These are phyloP conservation scores for Pichia membranifaciens DNA, from an alignment of 805 yeast species.

Conservation along the genomic window DNA sequence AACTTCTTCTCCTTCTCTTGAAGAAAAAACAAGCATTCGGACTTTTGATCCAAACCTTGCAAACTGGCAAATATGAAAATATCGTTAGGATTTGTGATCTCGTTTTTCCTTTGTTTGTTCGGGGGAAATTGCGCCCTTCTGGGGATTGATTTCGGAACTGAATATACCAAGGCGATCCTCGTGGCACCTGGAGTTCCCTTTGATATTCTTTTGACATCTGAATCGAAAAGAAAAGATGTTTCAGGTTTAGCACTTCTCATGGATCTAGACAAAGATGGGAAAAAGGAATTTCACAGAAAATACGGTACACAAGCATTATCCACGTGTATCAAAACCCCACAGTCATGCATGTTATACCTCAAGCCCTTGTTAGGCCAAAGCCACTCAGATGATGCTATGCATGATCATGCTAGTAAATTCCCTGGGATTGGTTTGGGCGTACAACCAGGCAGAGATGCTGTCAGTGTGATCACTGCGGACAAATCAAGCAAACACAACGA, in stretches of 20 bases:
- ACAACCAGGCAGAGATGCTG: conserved; percentile 39
- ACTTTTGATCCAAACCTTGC: no score
- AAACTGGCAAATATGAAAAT: conserved; percentile 5
- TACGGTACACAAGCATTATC: conserved; percentile 75
- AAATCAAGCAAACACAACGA: conserved; percentile 29
- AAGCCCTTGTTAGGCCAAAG: conserved; percentile 69
- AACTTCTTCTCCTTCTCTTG: no score
- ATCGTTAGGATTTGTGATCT: background rate
- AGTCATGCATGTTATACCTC: conserved; percentile 55
- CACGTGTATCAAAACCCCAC: conserved; percentile 68
- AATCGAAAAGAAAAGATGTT: conserved; percentile 84
- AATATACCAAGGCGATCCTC: conserved; percentile 77
- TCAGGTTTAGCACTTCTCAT: conserved; percentile 60
- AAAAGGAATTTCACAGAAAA: conserved; percentile 56
- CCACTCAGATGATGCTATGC: conserved; percentile 40
- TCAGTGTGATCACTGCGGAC: conserved; percentile 37
- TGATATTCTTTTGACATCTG: conserved; percentile 83
- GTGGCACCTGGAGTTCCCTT: conserved; percentile 88
- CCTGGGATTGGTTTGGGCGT: conserved; percentile 52
- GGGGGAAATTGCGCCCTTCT: conserved; percentile 52
- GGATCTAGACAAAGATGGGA: conserved; percentile 15
- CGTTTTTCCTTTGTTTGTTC: background rate
- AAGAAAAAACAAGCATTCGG: no score
- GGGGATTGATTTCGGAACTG: conserved; percentile 87
- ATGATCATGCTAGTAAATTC: conserved; percentile 45